phyloP scores from a whole-genome alignment of 805 yeast genomes.

The Candida khao-thaluensis region DNA sequence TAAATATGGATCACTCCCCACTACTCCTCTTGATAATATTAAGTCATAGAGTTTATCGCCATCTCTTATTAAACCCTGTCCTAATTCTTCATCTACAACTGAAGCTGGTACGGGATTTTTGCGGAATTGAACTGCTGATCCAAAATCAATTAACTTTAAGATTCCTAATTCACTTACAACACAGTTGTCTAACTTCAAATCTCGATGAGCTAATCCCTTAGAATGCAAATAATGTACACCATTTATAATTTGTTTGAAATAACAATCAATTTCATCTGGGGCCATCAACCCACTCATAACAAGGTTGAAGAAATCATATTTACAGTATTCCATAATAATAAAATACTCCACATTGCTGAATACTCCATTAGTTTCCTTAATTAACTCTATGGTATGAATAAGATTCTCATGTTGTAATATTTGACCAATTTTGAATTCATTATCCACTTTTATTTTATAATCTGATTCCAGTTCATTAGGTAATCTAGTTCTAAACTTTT shows the following conservation, averaged over 20 bases:
- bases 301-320: conserved; percentile 85
- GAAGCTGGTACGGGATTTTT: conserved; percentile 38
- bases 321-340: conserved; percentile 91
- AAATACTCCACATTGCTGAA: conserved; percentile 39
- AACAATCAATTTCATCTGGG: conserved; percentile 69
- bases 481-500: conserved; percentile 72
- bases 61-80: conserved; percentile 12
- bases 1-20: conserved; percentile 93
- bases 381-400: conserved; percentile 75
- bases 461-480: conserved; percentile 63
- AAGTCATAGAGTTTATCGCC: conserved; percentile 52
- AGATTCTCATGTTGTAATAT: conserved; percentile 71
- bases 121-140: conserved; percentile 82
- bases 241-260: conserved; percentile 72
- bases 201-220: conserved; percentile 90
- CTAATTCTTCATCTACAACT: not conserved
- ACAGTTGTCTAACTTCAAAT: conserved; percentile 89
- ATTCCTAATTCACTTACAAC: conserved; percentile 76
- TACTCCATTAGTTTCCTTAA: conserved; percentile 52
- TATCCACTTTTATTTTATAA: conserved; percentile 73
- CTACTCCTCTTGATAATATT: conserved; percentile 71
- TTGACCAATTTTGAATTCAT: conserved; percentile 82
- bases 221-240: conserved; percentile 78
- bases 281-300: conserved; percentile 88
- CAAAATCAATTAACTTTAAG: conserved; percentile 87